Percentiles rank a stretch among this genome's conserved stretches.
phyloP scores from a whole-genome alignment of 306 rosid genomes.

The Rosa persica region DNA sequence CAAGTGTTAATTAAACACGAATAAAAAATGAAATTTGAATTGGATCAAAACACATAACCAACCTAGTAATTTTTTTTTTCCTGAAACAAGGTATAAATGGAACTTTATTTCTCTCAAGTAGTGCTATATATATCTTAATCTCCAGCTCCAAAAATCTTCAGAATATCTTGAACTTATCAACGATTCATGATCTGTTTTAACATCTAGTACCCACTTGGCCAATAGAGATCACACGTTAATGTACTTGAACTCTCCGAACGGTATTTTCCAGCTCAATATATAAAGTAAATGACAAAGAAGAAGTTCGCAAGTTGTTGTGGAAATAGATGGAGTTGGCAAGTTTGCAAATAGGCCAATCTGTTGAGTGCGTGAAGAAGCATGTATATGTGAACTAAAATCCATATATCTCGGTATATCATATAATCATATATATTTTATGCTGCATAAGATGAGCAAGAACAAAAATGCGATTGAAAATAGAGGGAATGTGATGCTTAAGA shows the following conservation, averaged over 20 bases:
- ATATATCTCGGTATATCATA: not conserved
- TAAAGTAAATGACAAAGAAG: not conserved
- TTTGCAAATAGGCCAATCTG: not conserved
- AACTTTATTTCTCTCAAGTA: not conserved
- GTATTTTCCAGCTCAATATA: not conserved
- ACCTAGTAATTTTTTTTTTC: too few species aligned
- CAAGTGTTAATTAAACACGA: too few species aligned
- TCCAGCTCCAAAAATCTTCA: not conserved
- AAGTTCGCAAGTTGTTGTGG: not conserved
- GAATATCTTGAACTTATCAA: not conserved
- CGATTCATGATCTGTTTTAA: not conserved
- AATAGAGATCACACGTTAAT: not conserved
- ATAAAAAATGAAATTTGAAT: too few species aligned
- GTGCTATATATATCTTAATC: not conserved
- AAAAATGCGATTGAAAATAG: not conserved
- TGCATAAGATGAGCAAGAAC: not conserved
- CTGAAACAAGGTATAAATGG: not conserved
- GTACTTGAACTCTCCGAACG: not conserved
- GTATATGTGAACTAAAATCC: constrained; percentile 17
- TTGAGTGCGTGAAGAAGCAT: not conserved
- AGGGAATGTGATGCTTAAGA: not conserved
- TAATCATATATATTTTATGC: not conserved
- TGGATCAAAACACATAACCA: too few species aligned
- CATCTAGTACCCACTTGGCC: not conserved
- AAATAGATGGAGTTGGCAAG: not conserved